Evolutionary conservation across 805 yeast genomes (phyloP).

Genomic region (Candida namnaoensis): DNA sequence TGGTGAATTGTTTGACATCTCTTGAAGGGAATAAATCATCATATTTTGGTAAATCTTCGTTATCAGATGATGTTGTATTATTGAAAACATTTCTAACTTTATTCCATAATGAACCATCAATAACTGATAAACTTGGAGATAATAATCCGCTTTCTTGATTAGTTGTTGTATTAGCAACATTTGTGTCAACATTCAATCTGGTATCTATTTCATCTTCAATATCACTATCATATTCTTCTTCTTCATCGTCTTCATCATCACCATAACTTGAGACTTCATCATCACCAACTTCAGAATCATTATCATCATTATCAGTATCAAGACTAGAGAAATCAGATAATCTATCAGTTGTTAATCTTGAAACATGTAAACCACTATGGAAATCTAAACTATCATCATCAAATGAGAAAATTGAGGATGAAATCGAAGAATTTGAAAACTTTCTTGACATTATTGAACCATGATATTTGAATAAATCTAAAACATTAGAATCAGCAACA

Average conservation of each 20-base stretch:
- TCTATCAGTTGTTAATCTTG: conserved; percentile 24
- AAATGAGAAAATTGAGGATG: conserved; percentile 21
- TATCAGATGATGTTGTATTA: background rate
- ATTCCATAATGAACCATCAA: conserved; percentile 25
- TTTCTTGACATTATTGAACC: conserved; percentile 12
- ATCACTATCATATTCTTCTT: conserved; percentile 16
- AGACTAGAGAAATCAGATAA: conserved; percentile 16
- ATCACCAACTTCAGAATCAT: conserved; percentile 1
- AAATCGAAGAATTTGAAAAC: conserved; percentile 14
- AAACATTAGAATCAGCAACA: conserved; percentile 27
- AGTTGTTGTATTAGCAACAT: background rate
- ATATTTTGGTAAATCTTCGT: conserved; percentile 56
- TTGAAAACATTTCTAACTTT: conserved; percentile 26
- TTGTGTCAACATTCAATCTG: background rate
- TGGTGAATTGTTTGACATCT: conserved; percentile 6
- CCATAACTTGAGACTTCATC: conserved; percentile 8
- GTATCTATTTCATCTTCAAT: conserved; percentile 10
- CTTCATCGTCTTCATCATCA: conserved; percentile 20
- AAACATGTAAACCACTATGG: conserved; percentile 19
- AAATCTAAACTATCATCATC: conserved; percentile 17
- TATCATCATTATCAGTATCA: conserved; percentile 12
- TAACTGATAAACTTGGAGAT: background rate
- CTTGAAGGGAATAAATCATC: conserved; percentile 62
- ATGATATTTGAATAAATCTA: conserved; percentile 19
- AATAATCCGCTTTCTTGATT: background rate